Base-by-base conservation (phyloP, 176 grass and related monocot genomes). In the Musa acuminata region DNA sequence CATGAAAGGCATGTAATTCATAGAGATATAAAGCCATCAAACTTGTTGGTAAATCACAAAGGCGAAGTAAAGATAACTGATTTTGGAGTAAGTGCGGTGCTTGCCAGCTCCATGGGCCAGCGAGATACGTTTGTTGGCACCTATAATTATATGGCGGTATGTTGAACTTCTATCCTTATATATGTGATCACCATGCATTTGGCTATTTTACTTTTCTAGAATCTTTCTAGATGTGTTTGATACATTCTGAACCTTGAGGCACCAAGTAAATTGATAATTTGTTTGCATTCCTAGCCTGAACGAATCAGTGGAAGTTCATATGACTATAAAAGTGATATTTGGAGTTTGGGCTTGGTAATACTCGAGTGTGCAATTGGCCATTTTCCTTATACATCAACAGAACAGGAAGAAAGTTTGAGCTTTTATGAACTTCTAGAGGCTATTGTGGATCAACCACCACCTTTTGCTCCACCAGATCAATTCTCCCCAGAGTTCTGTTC, bases 121-220 rank as follows among this genome's bases (percentile, higher is more conserved):
- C 76, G 94, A 75, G 86, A 98, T 89, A 98, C 94, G 8, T 98
- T 93, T 80, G 94, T 98, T 21, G 94, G 94, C 69, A 98, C 94
- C 52, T 98, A 90, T 77, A 92, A 92, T 77, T 97, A 97, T 67
- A 97, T 97, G 93, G 84, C 93, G 79, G 89, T 96, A 92, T 84
- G 87, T 85, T 82, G 62, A 82, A 51, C 72, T 55, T 9, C 3
- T 25, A 27, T 74, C n/a, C 69, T 72, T 17, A 20, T 10, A 52
- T 73, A 52, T 24, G 21, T 73, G 10, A 54, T 13, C 50, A 1
- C 50, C 24, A 2, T 16, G 14, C 12, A 8, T 29, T 74, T 26
- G 19, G 11, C 11, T 27, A 1, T 27, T 17, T 55, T 9, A 16
- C 11, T 1, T 55, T 29, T 55, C 53, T 55, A 29, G 2, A 9